Percentiles rank a stretch among this genome's conserved stretches.
phyloP scores from a whole-genome alignment of 805 yeast species.

The Zygosaccharomyces siamensis region DNA sequence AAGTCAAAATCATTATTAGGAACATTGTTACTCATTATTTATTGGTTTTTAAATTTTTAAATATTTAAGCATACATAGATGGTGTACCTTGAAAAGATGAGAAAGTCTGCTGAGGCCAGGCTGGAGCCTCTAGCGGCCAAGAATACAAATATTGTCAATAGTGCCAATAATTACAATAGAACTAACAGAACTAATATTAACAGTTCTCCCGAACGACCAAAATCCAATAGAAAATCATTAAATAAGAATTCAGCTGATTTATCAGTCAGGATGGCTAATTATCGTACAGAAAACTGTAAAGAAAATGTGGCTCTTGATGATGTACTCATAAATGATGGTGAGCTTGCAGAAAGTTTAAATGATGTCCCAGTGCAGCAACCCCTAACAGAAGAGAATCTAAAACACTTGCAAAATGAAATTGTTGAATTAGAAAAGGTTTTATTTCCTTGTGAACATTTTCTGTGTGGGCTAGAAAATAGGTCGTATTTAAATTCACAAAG shows the following conservation, averaged over 20 bases:
- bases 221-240: not conserved
- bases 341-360: not conserved
- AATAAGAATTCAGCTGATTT: not conserved
- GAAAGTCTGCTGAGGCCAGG: not conserved
- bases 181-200: not conserved
- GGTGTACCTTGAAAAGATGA: not conserved
- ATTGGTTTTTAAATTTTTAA: not conserved
- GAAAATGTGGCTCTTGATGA: not conserved
- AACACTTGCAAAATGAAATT: constrained; percentile 21
- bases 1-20: not conserved
- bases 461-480: constrained; percentile 18
- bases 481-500: constrained; percentile 13
- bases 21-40: not conserved
- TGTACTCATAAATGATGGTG: not conserved
- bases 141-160: not conserved
- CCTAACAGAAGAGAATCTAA: constrained; percentile 20
- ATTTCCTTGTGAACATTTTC: constrained; percentile 18
- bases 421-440: constrained; percentile 14
- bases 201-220: not conserved
- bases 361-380: constrained; percentile 5
- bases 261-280: not conserved
- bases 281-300: not conserved
- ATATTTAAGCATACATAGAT: not conserved
- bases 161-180: too few relatives aligned
- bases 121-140: not conserved